These are phyloP conservation scores for Xerocomus minutiporus DNA, from an alignment of 1,284 basidiomycete genomes.

Conservation along the genomic window DNA sequence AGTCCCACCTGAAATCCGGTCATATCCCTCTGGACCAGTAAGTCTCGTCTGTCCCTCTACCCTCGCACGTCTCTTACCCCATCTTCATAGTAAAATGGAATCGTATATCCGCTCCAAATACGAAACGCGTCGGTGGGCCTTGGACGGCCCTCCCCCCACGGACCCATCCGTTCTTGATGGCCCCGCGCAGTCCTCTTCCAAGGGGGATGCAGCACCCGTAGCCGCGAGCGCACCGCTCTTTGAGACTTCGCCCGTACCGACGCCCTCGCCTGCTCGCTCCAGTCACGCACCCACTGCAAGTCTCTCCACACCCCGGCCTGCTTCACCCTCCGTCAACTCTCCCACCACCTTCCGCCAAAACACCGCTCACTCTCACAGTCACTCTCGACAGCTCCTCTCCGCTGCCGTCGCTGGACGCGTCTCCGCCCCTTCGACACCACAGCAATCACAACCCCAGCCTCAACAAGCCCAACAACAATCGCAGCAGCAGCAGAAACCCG, in stretches of 20 bases:
- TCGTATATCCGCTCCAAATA: slow-evolving; percentile 98
- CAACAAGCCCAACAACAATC: slow-evolving; percentile 5
- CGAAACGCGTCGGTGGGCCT: slow-evolving; percentile 88
- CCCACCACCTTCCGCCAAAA: slow-evolving; percentile 42
- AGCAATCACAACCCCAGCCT: slow-evolving; percentile 4
- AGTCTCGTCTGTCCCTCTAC: slow-evolving; percentile 32
- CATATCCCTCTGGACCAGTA: slow-evolving; percentile 95
- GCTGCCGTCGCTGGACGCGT: slow-evolving; percentile 25
- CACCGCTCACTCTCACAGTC: slow-evolving; percentile 37
- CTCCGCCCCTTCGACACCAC: slow-evolving; percentile 5
- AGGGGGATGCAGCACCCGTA: slow-evolving; percentile 18
- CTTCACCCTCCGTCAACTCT: slow-evolving; percentile 22
- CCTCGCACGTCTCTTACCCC: not conserved
- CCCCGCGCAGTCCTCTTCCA: slow-evolving; percentile 26
- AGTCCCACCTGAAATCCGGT: slow-evolving; percentile 89
- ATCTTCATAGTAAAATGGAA: slow-evolving; percentile 81
- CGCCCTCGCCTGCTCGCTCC: slow-evolving; percentile 20
- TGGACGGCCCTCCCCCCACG: slow-evolving; percentile 77
- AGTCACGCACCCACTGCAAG: slow-evolving; percentile 33
- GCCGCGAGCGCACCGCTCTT: slow-evolving; percentile 18
- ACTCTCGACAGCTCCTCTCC: slow-evolving; percentile 25
- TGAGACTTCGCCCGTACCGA: slow-evolving; percentile 28
- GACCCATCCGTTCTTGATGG: slow-evolving; percentile 81
- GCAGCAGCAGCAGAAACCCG: slow-evolving; percentile 14
- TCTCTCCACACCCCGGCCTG: slow-evolving; percentile 29